Evolutionary conservation across 2,329 filamentous ascomycete genomes (phyloP).

Genomic region (Leptographium lundbergii): DNA sequence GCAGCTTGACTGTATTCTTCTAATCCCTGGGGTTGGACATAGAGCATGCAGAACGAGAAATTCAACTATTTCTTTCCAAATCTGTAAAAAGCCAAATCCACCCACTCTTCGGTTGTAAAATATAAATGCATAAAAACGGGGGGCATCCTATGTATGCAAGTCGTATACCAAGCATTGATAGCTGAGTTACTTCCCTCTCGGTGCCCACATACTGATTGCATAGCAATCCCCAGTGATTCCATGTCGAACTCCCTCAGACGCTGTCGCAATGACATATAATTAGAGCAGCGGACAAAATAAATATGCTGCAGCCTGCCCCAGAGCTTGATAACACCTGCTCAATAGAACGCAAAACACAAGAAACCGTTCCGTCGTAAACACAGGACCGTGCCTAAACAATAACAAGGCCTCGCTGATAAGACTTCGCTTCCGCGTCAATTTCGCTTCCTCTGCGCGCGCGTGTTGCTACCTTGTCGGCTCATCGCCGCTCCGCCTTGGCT

Average conservation of each 20-base stretch:
- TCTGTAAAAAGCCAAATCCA: too few species aligned
- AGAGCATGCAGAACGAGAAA: too few species aligned
- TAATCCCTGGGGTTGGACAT: too few species aligned
- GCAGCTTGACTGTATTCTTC: too few species aligned
- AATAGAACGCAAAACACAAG: not conserved
- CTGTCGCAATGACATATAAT: not conserved
- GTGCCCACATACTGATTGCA: not conserved
- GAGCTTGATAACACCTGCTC: not conserved
- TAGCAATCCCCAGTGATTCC: not conserved
- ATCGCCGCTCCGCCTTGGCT: slow-evolving; percentile 42
- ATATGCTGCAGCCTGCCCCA: not conserved
- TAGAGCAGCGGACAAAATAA: not conserved
- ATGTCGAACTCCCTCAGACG: not conserved
- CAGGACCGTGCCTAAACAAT: not conserved
- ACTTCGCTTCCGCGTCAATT: slow-evolving; percentile 3
- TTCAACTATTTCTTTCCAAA: too few species aligned
- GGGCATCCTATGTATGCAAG: not conserved
- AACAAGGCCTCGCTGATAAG: not conserved
- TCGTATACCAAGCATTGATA: not conserved
- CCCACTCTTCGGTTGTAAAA: not conserved
- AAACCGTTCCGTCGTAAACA: not conserved
- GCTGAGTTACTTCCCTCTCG: not conserved
- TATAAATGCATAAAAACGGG: not conserved
- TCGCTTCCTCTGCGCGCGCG: slow-evolving; percentile 16
- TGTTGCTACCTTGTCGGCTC: slow-evolving; percentile 38